A percentile compares a stretch with the other conserved stretches of the same genome.
These are phyloP conservation scores for Vitis hybrid DNA, from an alignment of 177 flowering plant genomes.

Conservation along the genomic window DNA sequence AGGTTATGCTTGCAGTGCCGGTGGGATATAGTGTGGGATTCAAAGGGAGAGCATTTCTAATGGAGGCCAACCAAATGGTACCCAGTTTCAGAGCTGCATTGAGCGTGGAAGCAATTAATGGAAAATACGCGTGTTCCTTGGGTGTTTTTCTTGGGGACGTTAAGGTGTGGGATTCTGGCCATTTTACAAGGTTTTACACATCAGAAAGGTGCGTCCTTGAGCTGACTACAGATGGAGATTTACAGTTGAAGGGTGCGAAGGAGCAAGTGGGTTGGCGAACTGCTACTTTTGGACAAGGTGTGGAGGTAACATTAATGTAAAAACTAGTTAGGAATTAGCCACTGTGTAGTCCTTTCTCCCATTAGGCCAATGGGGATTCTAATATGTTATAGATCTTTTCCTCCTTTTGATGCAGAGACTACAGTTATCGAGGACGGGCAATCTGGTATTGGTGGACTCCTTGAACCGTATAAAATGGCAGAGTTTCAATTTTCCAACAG, in stretches of 20 bases:
- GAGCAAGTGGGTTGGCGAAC: conserved; percentile 65
- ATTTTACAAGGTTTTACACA: conserved; percentile 47
- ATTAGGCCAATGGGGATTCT: too few relatives aligned
- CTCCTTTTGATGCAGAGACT: conserved; percentile 53
- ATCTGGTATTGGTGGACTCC: conserved; percentile 55
- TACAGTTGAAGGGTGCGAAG: conserved; percentile 47
- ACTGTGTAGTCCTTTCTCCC: too few relatives aligned
- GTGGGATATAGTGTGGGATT: conserved; percentile 39
- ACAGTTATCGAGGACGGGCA: conserved; percentile 54
- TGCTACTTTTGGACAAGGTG: conserved; percentile 78
- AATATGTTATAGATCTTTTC: background rate
- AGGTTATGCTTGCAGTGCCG: conserved; percentile 50
- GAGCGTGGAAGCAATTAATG: conserved; percentile 51
- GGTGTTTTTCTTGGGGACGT: conserved; percentile 72
- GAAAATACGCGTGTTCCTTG: conserved; percentile 56
- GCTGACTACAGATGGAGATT: conserved; percentile 58
- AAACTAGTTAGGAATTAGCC: too few relatives aligned
- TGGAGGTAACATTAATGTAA: conserved; percentile 53
- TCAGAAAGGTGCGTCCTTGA: conserved; percentile 51
- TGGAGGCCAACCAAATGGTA: conserved; percentile 32
- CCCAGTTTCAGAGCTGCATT: conserved; percentile 61
- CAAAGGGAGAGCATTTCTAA: conserved; percentile 59
- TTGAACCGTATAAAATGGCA: conserved; percentile 67
- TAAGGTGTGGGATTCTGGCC: conserved; percentile 80
- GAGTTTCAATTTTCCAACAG: conserved; percentile 82